Evolutionary conservation across 345 rosid species (phyloP).

Genomic region (Aquilaria malaccensis): DNA sequence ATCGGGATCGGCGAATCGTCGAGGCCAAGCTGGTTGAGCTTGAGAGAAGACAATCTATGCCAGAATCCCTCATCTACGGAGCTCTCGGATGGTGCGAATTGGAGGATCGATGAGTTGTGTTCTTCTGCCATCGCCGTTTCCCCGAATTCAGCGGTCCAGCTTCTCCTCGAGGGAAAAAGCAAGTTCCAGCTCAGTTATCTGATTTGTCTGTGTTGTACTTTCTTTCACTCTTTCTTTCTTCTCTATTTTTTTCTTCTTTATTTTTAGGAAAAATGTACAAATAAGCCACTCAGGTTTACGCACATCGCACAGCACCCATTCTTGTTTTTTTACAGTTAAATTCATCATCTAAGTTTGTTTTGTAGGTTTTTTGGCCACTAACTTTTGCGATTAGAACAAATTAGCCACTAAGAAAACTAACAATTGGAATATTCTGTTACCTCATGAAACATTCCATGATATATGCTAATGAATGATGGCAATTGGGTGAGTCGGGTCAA

Average conservation of each 20-base stretch:
- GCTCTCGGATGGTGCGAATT: slow-evolving; percentile 75
- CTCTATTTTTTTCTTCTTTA: background rate
- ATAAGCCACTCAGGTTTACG: too few relatives aligned
- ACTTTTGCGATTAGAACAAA: too few relatives aligned
- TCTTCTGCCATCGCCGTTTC: slow-evolving; percentile 20
- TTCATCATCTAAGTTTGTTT: too few relatives aligned
- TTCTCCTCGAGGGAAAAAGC: background rate
- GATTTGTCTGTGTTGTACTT: background rate
- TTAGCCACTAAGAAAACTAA: too few relatives aligned
- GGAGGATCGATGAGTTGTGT: slow-evolving; percentile 37
- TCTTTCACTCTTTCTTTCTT: background rate
- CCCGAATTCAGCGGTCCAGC: background rate
- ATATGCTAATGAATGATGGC: too few relatives aligned
- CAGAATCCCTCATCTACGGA: slow-evolving; percentile 89
- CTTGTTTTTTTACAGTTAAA: too few relatives aligned
- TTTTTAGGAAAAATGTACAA: background rate
- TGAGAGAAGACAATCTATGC: slow-evolving; percentile 80
- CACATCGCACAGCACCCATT: too few relatives aligned
- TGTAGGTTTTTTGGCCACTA: too few relatives aligned
- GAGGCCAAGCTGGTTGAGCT: slow-evolving; percentile 79
- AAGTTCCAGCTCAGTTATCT: background rate
- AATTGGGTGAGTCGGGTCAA: too few relatives aligned
- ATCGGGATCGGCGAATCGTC: slow-evolving; percentile 85
- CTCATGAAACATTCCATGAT: too few relatives aligned
- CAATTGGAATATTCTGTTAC: too few relatives aligned